Percentiles rank a stretch among this genome's conserved stretches.
Evolutionary conservation across 164 flowering plant species (phyloP).

Genomic region (Stephania yunnanensis): DNA sequence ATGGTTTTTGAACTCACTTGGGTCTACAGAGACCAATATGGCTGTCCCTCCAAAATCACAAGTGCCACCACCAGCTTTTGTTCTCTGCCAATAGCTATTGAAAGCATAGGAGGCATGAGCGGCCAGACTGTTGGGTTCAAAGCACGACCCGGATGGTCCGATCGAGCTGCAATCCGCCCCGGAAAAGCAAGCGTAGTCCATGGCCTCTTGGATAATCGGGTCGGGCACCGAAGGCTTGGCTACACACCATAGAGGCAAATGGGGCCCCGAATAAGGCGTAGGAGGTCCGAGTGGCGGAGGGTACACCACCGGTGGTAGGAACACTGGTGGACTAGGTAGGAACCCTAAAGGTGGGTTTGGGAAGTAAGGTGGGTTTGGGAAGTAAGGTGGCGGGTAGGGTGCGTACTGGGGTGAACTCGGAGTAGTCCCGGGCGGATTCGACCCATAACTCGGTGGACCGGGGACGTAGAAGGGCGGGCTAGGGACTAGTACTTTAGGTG

Average conservation of each 20-base stretch:
- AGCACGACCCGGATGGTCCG: slow-evolving; percentile 65
- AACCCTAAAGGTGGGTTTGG: slow-evolving; percentile 29
- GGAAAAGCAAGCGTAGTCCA: slow-evolving; percentile 91
- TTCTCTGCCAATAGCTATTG: slow-evolving; percentile 89
- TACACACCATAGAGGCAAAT: slow-evolving; percentile 69
- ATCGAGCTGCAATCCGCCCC: slow-evolving; percentile 82
- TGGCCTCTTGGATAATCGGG: slow-evolving; percentile 79
- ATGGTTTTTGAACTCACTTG: slow-evolving; percentile 45
- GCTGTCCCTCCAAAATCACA: slow-evolving; percentile 91
- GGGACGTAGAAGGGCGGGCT: slow-evolving; percentile 21
- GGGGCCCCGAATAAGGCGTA: slow-evolving; percentile 28
- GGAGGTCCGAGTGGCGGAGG: slow-evolving; percentile 77
- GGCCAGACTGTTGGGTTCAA: slow-evolving; percentile 49
- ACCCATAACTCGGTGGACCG: slow-evolving; percentile 19
- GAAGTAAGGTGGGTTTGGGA: slow-evolving; percentile 18
- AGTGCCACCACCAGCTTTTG: slow-evolving; percentile 66
- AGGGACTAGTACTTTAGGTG: slow-evolving; percentile 18
- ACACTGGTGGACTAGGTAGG: slow-evolving; percentile 40
- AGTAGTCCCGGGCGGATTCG: slow-evolving; percentile 20
- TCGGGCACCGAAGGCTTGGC: slow-evolving; percentile 93
- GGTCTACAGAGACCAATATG: slow-evolving; percentile 76
- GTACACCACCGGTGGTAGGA: slow-evolving; percentile 54
- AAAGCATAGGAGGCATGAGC: slow-evolving; percentile 91
- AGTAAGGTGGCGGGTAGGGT: slow-evolving; percentile 32
- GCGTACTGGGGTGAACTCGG: slow-evolving; percentile 16